Conservation (phyloP, 345 rosid genomes). For the Syzygium jambos region DNA sequence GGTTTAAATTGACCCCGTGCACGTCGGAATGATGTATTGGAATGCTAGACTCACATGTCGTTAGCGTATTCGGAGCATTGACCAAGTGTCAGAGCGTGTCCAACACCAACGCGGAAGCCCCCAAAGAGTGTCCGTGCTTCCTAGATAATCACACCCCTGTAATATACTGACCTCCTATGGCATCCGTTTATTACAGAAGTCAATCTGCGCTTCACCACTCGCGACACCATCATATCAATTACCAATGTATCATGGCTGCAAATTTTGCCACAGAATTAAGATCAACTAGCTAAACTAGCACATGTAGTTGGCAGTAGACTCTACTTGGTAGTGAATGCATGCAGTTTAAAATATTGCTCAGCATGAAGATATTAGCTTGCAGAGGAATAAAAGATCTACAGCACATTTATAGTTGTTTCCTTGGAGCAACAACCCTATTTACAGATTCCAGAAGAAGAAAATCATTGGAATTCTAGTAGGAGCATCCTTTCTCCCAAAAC, state of each 20-base stretch:
- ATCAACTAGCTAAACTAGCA: background rate
- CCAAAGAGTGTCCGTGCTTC: no score
- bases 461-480: background rate
- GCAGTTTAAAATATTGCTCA: background rate
- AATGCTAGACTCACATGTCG: no score
- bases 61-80: no score
- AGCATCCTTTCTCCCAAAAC: background rate
- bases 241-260: background rate
- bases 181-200: background rate
- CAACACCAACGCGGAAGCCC: no score
- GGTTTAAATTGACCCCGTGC: no score
- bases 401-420: background rate
- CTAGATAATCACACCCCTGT: background rate
- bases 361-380: background rate
- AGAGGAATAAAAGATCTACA: background rate
- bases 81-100: no score
- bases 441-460: background rate
- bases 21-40: no score
- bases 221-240: background rate
- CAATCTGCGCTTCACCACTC: background rate
- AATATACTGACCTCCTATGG: background rate
- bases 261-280: background rate
- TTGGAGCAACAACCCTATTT: background rate
- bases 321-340: background rate
- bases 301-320: background rate